Evolutionary conservation across 257 asterid genomes (phyloP), one percentile per base, ranked within the genome.

Genomic region (Thymus quinquecostatus): DNA sequence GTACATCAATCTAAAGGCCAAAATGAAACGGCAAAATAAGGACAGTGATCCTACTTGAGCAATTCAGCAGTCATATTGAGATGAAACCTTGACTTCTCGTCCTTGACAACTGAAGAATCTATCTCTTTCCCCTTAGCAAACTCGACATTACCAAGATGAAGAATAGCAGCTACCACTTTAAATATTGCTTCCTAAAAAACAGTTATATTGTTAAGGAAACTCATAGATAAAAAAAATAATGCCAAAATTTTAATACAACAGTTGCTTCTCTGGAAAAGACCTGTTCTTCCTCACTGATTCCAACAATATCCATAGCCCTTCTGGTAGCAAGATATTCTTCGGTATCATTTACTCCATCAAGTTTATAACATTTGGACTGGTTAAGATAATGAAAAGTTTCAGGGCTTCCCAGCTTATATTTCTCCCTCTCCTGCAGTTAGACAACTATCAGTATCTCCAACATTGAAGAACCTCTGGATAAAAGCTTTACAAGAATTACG

Each of bases 281-380:
- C 92, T 88, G 97, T 73, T 91, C 97, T 66, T 78, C 92, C 78
- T 86, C 97, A 51, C 92, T 83, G 76, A 91, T 91, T 77, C 97
- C 97, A 53, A 91, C 97, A 75, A 88, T 82, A 84, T 91, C 97
- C 97, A 91, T 91, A 61, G 97, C 97, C 86, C 96, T 82, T 84
- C 91, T 84, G 65, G 92, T 86, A 41, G 89, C 92, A 60, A 87
- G 88, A 77, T 87, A 91, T 70, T 91, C 97, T 50, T 88, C 88
- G 5, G 92, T 77, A 79, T 91, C 96, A 86, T 76, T 85, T 64
- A 91, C 89, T 44, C 96, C 97, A 64, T 89, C 95, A 38, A 91
- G 94, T 76, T 79, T 88, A 79, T 71, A 87, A 82, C 85, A 87
- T 41, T 82, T 86, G 28, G 97, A 91, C 81, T 91, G 97, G 80